Evolutionary conservation across 2,329 filamentous ascomycete species (phyloP), one percentile per base, ranked within the genome.

Genomic region (Calonectria montana): DNA sequence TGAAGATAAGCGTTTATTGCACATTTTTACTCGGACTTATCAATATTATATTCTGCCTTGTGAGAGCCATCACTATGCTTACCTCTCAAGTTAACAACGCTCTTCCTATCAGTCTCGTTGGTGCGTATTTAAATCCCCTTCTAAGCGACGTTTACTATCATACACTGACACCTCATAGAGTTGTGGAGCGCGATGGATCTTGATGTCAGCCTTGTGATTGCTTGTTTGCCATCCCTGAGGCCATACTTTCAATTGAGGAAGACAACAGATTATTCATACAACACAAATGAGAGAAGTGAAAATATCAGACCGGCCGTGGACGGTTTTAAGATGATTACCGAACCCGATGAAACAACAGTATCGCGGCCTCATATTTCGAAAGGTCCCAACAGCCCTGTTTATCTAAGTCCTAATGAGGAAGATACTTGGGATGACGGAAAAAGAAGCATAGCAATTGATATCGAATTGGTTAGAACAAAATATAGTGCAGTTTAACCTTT

Each of bases 121-220:
- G 76, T 74, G 48, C 55, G 69, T 57, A 13, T 2, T 21, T 23
- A 2, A 39, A 9, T 2, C 4, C 10, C 3, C 12, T 0, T 13
- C 9, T 16, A 13, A n/a, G 21, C 2, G 10, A 35, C 13, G 13
- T 31, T 10, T 35, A 10, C 31, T 10, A 35, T 35, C 13, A 7
- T 35, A 35, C 9, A 9, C 2, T 3, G 13, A 10, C 31, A 10
- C 18, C 29, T 8, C 5, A 13, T 43, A 78, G 75, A 70, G 23
- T 29, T 78, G 0, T 78, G 76, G 76, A 75, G 75, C 12, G 39
- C 63, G 2, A 57, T 78, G 3, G 76, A 78, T 3, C 65, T 29
- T 3, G 72, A 74, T 1, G 68, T 78, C 2, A 73, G 69, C 0
- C 68, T 78, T 1, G 76, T 78, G 8, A 64, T 78, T 9, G 75